phyloP scores from a whole-genome alignment of 2,329 filamentous ascomycete species.

The Colletotrichum limetticola region DNA sequence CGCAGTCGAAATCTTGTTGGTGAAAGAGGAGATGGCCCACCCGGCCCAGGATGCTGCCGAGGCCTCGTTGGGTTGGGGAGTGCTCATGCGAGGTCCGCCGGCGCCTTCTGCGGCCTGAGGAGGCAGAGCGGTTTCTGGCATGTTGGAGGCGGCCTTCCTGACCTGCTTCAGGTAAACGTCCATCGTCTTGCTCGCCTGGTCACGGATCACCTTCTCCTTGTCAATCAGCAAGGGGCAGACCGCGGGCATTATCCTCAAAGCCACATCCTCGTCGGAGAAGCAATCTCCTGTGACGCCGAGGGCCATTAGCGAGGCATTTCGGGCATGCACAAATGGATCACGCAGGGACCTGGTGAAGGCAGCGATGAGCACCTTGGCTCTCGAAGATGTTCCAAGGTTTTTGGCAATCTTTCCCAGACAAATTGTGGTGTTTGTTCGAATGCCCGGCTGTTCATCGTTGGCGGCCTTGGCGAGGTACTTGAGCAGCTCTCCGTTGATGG shows the following conservation, averaged over 20 bases:
- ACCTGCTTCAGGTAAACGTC: constrained; percentile 87
- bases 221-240: constrained; percentile 89
- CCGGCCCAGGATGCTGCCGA: constrained; percentile 83
- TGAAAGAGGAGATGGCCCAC: constrained; percentile 99
- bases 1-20: constrained; percentile 88
- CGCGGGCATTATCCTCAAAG: constrained; percentile 82
- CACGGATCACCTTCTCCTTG: constrained; percentile 93
- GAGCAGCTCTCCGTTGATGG: constrained; percentile 92
- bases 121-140: constrained; percentile 85
- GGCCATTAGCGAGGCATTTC: constrained; percentile 89
- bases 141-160: constrained; percentile 78
- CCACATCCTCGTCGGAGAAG: constrained; percentile 91
- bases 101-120: constrained; percentile 65
- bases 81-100: constrained; percentile 79
- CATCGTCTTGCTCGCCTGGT: constrained; percentile 89
- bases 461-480: constrained; percentile 94
- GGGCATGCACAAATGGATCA: constrained; percentile 94
- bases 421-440: constrained; percentile 97
- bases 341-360: constrained; percentile 90
- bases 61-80: constrained; percentile 70
- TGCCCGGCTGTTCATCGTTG: constrained; percentile 97
- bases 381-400: constrained; percentile 80
- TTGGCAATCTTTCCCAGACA: constrained; percentile 96
- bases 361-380: constrained; percentile 90
- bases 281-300: constrained; percentile 85